Base-by-base conservation (phyloP, 1,284 basidiomycete genomes). In the Sporisorium reilianum region DNA sequence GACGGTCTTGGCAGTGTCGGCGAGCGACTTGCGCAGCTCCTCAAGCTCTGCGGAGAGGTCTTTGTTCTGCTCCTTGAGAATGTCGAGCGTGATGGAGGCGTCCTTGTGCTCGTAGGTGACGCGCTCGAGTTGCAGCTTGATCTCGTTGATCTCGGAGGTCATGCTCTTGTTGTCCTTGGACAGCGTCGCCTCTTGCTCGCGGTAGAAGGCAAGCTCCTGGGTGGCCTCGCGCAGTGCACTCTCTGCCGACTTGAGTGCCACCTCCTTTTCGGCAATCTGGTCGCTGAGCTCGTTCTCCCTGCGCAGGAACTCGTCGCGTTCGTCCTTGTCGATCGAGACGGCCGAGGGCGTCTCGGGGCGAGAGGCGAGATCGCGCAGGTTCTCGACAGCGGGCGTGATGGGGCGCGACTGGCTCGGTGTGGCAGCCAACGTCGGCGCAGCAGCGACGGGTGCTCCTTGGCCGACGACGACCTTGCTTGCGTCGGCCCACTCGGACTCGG, bases 211-310 rank as follows among this genome's bases (percentile, higher is more conserved):
- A 45, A 96, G 86, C 85, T 97, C 96, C 77, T 91, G 91, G 53
- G 93, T 84, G 9, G 87, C 78, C 79, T 88, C 87, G 58, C 86
- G 85, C 52, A 87, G 83, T 14, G 63, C 51, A 22, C 68, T 67
- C 51, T 77, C 66, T 30, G 73, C 67, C 40, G 64, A 51, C 70
- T 82, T 79, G 64, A 81, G 73, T 14, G 51, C 64, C 51, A 86
- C 70, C 52, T 87, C 88, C 82, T 87, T 94, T 87, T 98, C 96
- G 1, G 93, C 93, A 49, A 99, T 87, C 81, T 92, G 89, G 86
- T 99, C 96, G 72, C 91, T 94, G 64, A 99, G 88, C 86, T 99
- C 96, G 83, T 99, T 99, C 88, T 99, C 97, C 65, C 96, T 87
- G 84, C 90, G 91, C 85, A 99, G 87, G 89, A 98, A 99, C 70